These are phyloP conservation scores for Epichloe scottii DNA, from an alignment of 2,329 filamentous ascomycete genomes.

Conservation along the genomic window DNA sequence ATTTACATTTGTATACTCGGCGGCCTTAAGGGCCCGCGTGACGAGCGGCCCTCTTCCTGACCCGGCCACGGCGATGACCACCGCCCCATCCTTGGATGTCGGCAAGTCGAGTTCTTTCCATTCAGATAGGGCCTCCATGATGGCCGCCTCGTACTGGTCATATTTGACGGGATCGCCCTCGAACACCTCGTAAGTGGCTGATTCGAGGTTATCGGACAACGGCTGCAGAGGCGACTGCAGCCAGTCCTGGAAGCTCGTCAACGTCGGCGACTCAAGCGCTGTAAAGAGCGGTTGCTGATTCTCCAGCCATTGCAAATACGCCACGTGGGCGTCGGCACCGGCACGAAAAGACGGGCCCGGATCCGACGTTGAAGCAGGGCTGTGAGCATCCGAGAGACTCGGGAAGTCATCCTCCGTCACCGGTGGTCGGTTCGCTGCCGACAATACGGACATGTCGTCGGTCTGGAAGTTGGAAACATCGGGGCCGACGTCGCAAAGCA, in stretches of 20 bases:
- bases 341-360: constrained; percentile 18
- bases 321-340: constrained; percentile 40
- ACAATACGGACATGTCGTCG: constrained; percentile 11
- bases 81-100: constrained; percentile 53
- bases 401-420: constrained; percentile 48
- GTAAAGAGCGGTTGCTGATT: constrained; percentile 57
- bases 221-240: constrained; percentile 91
- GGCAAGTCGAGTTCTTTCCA: constrained; percentile 63
- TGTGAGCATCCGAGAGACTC: constrained; percentile 54
- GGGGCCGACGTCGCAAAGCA: constrained; percentile 51
- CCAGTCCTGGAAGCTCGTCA: constrained; percentile 72
- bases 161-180: constrained; percentile 98
- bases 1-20: constrained; percentile 58
- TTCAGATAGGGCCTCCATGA: constrained; percentile 67
- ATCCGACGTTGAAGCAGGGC: constrained; percentile 8
- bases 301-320: constrained; percentile 77
- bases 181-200: constrained; percentile 95
- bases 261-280: constrained; percentile 35
- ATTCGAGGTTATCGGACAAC: constrained; percentile 90
- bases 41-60: constrained; percentile 89
- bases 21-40: constrained; percentile 72
- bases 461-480: constrained; percentile 21
- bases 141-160: constrained; percentile 82
- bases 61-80: constrained; percentile 84
- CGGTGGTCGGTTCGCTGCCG: constrained; percentile 17